Base-by-base conservation (phyloP, 2,329 filamentous ascomycete genomes). In the Colletotrichum viniferum region DNA sequence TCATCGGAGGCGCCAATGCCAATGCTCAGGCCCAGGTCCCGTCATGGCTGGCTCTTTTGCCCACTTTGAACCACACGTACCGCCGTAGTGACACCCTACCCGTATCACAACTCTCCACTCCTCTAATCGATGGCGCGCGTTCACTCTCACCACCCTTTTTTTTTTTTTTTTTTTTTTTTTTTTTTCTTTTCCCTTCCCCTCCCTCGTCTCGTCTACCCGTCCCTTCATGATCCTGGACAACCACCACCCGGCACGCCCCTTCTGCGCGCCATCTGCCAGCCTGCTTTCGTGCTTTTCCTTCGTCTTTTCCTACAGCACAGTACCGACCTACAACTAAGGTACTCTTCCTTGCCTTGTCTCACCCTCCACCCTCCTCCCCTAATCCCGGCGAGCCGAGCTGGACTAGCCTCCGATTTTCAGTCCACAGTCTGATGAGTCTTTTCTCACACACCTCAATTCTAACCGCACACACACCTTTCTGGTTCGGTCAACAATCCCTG, bases 201-300 rank as follows among this genome's bases (percentile, higher is more conserved):
- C 36, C 63, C 64, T 43, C 56, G 58, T 74, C 21, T 26, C 28
- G 63, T 58, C 64, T 65, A 69, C 26, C 21, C 61, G 43, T 62
- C 61, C 68, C 61, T 60, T 67, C 55, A 38, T 68, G 69, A 73
- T 68, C 69, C 73, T 24, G 58, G 64, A 36, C 63, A 36, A 36
- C 36, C 28, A 63, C 63, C 32, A 52, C 43, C 43, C 43, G n/a
- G 43, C n/a, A 52, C 43, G 43, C 43, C 26, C 58, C 56, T 58
- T 69, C 69, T 73, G 73, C 64, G 76, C 68, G 76, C 76, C 76
- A 77, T 78, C 30, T 70, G 52, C 56, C 73, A 73, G 66, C 76
- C 76, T 69, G 71, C 77, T 77, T 77, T 72, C 77, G 75, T 77
- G 75, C 72, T 73, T 66, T 76, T 58, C 38, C 38, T n/a, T 48